Evolutionary conservation across 2,329 filamentous ascomycete species (phyloP).

Genomic region (Epichloe amarillans): DNA sequence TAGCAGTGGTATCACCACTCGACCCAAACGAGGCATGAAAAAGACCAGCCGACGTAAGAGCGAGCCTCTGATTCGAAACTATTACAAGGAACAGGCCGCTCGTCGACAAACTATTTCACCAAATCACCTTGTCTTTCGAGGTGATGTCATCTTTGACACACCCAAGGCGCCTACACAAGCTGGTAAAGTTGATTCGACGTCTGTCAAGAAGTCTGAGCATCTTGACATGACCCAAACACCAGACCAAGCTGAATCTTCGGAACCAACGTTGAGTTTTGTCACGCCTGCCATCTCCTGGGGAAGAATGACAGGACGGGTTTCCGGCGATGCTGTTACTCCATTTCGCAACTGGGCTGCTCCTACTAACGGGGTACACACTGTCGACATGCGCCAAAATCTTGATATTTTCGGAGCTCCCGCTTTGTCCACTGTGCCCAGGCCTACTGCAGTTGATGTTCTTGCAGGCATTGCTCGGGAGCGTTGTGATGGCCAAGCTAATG

Average conservation of each 20-base stretch:
- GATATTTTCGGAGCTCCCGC: slow-evolving; percentile 20
- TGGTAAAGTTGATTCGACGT: background rate
- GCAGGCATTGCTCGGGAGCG: slow-evolving; percentile 14
- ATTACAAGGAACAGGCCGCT: slow-evolving; percentile 9
- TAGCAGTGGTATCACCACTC: slow-evolving; percentile 9
- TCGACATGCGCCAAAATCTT: slow-evolving; percentile 22
- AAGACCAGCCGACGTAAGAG: slow-evolving; percentile 18
- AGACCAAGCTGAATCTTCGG: background rate
- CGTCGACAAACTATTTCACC: slow-evolving; percentile 19
- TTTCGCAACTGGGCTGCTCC: background rate
- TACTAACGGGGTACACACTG: slow-evolving; percentile 16
- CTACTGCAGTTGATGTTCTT: slow-evolving; percentile 13
- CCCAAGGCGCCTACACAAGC: background rate
- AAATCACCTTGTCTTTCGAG: slow-evolving; percentile 10
- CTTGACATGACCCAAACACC: background rate
- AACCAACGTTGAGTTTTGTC: background rate
- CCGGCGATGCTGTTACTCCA: slow-evolving; percentile 3
- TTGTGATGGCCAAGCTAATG: slow-evolving; percentile 19
- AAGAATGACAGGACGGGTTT: slow-evolving; percentile 6
- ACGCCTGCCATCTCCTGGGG: slow-evolving; percentile 10
- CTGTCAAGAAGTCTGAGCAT: background rate
- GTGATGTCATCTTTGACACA: background rate
- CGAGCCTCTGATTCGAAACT: slow-evolving; percentile 20
- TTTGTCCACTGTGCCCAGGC: slow-evolving; percentile 3
- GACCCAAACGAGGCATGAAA: slow-evolving; percentile 12